These are phyloP conservation scores for Colletotrichum tofieldiae DNA, from an alignment of 2,329 filamentous ascomycete genomes.

Conservation along the genomic window DNA sequence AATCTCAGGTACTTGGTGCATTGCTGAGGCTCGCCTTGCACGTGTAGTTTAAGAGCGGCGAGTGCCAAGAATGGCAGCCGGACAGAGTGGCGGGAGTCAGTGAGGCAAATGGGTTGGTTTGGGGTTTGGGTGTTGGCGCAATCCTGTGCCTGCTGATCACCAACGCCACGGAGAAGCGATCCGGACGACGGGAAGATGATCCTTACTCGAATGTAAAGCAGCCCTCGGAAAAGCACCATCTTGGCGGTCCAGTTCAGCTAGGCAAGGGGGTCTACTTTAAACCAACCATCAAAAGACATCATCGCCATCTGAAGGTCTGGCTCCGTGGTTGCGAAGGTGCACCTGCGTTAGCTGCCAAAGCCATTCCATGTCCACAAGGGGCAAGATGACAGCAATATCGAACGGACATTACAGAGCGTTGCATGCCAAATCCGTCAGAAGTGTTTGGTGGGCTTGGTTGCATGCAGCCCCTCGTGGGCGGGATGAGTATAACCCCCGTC, in stretches of 20 bases:
- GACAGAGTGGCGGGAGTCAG: too few species aligned
- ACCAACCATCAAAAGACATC: background rate
- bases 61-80: too few species aligned
- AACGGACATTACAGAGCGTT: background rate
- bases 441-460: background rate
- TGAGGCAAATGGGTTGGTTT: too few species aligned
- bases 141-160: background rate
- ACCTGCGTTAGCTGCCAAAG: background rate
- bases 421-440: background rate
- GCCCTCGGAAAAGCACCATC: background rate
- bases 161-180: background rate
- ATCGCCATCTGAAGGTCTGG: background rate
- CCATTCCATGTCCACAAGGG: background rate
- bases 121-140: background rate
- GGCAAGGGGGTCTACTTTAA: background rate
- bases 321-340: background rate
- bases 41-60: too few species aligned
- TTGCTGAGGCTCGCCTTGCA: too few species aligned
- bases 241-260: background rate
- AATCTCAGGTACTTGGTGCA: too few species aligned
- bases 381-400: background rate
- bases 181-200: slow-evolving; percentile 10
- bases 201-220: background rate
- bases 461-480: too few species aligned
- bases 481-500: background rate